Conservation (phyloP, 257 asterid species). For the Solanum lycopersicoides region DNA sequence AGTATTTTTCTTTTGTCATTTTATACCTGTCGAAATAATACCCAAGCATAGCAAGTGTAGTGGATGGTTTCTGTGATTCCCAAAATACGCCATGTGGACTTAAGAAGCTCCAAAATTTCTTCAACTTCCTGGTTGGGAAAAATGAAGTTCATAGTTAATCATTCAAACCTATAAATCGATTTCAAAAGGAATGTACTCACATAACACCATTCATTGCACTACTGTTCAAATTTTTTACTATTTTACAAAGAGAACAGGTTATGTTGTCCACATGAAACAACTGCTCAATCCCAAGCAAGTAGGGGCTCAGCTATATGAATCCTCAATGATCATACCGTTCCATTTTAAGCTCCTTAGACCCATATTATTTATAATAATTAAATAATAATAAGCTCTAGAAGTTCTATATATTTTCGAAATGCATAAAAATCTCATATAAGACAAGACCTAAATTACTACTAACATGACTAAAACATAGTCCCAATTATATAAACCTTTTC, state of each 20-base stretch:
- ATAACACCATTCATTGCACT: neutral
- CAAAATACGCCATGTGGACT: constrained; percentile 87
- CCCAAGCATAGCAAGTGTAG: constrained; percentile 92
- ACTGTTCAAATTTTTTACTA: neutral
- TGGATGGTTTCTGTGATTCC: constrained; percentile 96
- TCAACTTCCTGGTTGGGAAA: constrained; percentile 76
- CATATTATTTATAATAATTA: neutral
- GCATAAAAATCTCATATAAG: neutral
- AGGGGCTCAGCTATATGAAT: neutral
- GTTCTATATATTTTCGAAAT: neutral
- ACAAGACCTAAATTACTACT: neutral
- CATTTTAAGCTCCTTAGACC: neutral
- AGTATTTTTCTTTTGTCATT: neutral
- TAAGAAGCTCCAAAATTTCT: constrained; percentile 95
- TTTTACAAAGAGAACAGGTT: neutral
- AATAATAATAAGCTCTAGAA: neutral
- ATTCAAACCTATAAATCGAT: neutral
- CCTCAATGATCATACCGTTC: neutral
- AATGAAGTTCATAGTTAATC: neutral
- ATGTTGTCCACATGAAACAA: neutral
- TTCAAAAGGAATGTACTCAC: neutral
- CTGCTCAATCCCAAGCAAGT: neutral
- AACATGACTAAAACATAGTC: neutral
- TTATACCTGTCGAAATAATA: constrained; percentile 82
- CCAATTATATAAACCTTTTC: neutral